Percentiles rank a stretch among this genome's conserved stretches.
Evolutionary conservation across 2,329 filamentous ascomycete species (phyloP).

Genomic region (Cercospora sp.): DNA sequence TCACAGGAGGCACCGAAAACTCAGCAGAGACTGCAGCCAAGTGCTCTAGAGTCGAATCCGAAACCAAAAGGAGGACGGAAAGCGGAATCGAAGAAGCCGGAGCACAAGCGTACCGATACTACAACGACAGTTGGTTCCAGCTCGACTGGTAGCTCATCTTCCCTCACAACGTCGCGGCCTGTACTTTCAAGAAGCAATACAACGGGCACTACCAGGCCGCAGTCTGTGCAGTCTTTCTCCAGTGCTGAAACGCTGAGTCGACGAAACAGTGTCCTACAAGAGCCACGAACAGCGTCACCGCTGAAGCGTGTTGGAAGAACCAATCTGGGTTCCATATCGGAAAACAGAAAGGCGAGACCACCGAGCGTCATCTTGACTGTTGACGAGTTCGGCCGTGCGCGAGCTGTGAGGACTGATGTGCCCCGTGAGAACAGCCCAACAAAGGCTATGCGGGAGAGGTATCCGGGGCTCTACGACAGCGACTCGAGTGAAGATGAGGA

Average conservation of each 20-base stretch:
- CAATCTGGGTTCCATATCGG: conserved; percentile 50
- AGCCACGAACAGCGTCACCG: conserved; percentile 50
- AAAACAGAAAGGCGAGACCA: conserved; percentile 42
- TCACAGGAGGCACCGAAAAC: neutral
- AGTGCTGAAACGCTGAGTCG: conserved; percentile 33
- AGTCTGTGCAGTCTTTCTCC: conserved; percentile 30
- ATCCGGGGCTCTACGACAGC: conserved; percentile 49
- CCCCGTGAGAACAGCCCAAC: conserved; percentile 40
- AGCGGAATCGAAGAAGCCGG: conserved; percentile 24
- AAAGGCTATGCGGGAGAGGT: conserved; percentile 42
- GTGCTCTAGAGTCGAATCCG: conserved; percentile 11
- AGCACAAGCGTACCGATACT: conserved; percentile 45
- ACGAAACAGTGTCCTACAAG: conserved; percentile 37
- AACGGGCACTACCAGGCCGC: conserved; percentile 39
- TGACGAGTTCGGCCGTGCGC: conserved; percentile 50
- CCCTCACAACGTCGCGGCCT: conserved; percentile 10
- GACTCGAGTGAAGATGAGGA: conserved; percentile 37
- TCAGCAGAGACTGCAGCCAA: conserved; percentile 37
- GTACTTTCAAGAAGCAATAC: conserved; percentile 50
- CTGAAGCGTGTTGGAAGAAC: conserved; percentile 48
- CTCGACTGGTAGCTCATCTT: conserved; percentile 28
- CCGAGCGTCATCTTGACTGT: conserved; percentile 47
- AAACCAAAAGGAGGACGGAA: conserved; percentile 36
- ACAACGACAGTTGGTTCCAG: conserved; percentile 43
- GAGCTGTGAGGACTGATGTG: conserved; percentile 38